Base-by-base conservation (phyloP, 345 rosid species). In the Brassica napus region DNA sequence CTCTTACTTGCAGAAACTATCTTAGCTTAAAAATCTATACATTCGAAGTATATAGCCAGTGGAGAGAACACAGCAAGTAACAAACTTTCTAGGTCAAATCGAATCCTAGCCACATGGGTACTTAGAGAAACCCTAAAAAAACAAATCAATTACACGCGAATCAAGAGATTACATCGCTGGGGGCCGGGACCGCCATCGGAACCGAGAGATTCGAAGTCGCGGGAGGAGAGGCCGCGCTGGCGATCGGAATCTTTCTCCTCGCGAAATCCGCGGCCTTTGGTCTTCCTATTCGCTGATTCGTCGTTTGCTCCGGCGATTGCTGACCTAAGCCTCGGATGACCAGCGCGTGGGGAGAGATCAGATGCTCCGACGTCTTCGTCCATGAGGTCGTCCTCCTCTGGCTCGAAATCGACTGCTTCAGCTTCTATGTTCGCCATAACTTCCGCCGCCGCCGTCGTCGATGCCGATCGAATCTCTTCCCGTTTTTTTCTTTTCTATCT, bases 301-400 rank as follows among this genome's bases (percentile, higher is more conserved):
- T 91, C 97, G 32, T 77, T 67, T 2, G 69, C 71, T 73, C 94
- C 94, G 23, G 96, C 85, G 49, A 95, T 95, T 42, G 99, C 91
- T 1, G 99, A 95, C 83, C 85, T 89, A 62, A 95, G 86, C 84
- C 85, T 91, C 24, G 89, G 94, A 11, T 76, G 82, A 4, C 88
- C 92, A 3, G 90, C 89, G 7, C 88, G 92, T 26, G 94, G 89
- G 15, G 94, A 89, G 39, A 88, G 81, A 77, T 93, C 93, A n/a
- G 71, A 90, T 61, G 76, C 80, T 9, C 77, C 85, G n/a, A 80
- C 86, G 7, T 93, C 99, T 82, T 95, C 99, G 86, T 93, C 99
- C 99, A 95, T 93, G 74, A 95, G 88, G 74, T 93, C 98, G 68
- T 95, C 98, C 6, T 95, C 96, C 87, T 95, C 98, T 4, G 92